Evolutionary conservation across 2,329 filamentous ascomycete species (phyloP).

Genomic region (Ophiostoma quercus): DNA sequence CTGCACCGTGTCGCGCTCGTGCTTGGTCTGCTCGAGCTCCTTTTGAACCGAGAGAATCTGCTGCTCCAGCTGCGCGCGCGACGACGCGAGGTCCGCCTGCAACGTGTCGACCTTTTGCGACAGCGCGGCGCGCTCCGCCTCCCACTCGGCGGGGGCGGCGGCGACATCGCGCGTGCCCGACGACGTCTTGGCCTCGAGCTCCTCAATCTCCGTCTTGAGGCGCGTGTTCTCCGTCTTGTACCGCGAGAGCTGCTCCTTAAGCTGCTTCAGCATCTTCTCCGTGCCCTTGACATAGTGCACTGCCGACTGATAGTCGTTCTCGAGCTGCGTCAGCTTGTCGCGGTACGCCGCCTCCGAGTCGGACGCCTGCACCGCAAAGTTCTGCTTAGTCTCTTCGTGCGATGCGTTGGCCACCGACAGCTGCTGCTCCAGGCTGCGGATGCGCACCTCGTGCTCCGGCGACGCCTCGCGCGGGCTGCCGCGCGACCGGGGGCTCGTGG

Average conservation of each 20-base stretch:
- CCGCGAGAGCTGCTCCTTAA: slow-evolving; percentile 93
- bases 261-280: slow-evolving; percentile 97
- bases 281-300: slow-evolving; percentile 98
- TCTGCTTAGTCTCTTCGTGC: slow-evolving; percentile 78
- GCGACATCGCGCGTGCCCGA: slow-evolving; percentile 38
- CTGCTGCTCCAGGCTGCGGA: slow-evolving; percentile 84
- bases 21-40: slow-evolving; percentile 61
- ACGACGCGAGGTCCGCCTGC: slow-evolving; percentile 62
- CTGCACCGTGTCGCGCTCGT: slow-evolving; percentile 64
- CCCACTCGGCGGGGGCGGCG: slow-evolving; percentile 56
- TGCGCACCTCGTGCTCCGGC: slow-evolving; percentile 62
- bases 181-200: slow-evolving; percentile 48
- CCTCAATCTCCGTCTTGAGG: slow-evolving; percentile 74
- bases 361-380: slow-evolving; percentile 72
- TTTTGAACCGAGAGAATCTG: slow-evolving; percentile 63
- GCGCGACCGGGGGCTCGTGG: slow-evolving; percentile 64
- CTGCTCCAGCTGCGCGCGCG: slow-evolving; percentile 63
- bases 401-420: slow-evolving; percentile 69
- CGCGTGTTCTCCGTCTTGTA: slow-evolving; percentile 83
- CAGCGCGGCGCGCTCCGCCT: slow-evolving; percentile 64
- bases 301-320: slow-evolving; percentile 95
- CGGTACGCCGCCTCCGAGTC: slow-evolving; percentile 86
- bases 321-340: slow-evolving; percentile 86
- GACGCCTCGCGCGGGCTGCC: slow-evolving; percentile 70
- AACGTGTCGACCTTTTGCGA: slow-evolving; percentile 63